Evolutionary conservation across 1,284 basidiomycete genomes (phyloP).

Genomic region (Sphaerobolus stellatus): DNA sequence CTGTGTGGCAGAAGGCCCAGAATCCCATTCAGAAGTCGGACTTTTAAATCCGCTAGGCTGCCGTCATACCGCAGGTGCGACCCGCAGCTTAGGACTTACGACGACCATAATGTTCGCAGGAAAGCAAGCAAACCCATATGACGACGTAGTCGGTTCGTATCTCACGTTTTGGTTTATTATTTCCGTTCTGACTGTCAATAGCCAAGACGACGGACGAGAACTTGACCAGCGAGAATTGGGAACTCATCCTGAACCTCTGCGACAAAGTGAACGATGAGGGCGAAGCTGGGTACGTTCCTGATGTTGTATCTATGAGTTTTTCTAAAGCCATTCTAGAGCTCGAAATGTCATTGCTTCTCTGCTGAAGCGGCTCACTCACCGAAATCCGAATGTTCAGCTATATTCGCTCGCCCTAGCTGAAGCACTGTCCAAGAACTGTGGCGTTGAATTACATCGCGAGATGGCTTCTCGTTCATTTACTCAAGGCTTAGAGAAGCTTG

Average conservation of each 20-base stretch:
- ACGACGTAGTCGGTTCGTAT: slow-evolving; percentile 86
- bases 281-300: slow-evolving; percentile 63
- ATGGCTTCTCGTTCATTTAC: slow-evolving; percentile 91
- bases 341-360: slow-evolving; percentile 83
- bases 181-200: slow-evolving; percentile 32
- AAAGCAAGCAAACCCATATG: slow-evolving; percentile 76
- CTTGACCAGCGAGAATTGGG: slow-evolving; percentile 94
- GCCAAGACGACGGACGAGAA: slow-evolving; percentile 95
- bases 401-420: slow-evolving; percentile 89
- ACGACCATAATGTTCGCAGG: slow-evolving; percentile 62
- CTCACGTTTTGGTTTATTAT: slow-evolving; percentile 7
- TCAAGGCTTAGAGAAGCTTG: slow-evolving; percentile 79
- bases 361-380: slow-evolving; percentile 88
- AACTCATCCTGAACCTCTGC: slow-evolving; percentile 90
- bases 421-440: slow-evolving; percentile 90
- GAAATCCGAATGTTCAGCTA: slow-evolving; percentile 95
- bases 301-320: background rate
- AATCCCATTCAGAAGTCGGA: background rate
- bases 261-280: slow-evolving; percentile 94
- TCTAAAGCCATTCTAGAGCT: slow-evolving; percentile 54
- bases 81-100: background rate
- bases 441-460: slow-evolving; percentile 79
- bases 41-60: background rate
- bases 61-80: background rate
- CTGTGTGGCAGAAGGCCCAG: background rate